Evolutionary conservation across 495 filamentous ascomycete genomes (phyloP).

Genomic region (Talaromyces adpressus): DNA sequence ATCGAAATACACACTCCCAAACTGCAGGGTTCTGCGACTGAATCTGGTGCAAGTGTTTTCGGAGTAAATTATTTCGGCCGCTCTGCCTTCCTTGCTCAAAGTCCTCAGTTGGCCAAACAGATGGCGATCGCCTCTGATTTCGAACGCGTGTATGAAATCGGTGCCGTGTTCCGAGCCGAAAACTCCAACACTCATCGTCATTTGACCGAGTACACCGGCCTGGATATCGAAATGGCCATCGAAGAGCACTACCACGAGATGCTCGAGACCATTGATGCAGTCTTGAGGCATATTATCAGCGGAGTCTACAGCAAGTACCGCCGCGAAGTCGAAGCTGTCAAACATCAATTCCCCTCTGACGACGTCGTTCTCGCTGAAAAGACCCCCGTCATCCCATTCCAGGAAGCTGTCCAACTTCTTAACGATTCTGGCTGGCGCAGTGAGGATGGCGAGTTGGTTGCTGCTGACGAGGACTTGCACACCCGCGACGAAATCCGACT

Average conservation of each 20-base stretch:
- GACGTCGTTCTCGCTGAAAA: constrained; percentile 72
- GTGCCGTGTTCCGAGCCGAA: constrained; percentile 86
- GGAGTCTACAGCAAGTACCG: constrained; percentile 58
- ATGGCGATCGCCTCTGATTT: constrained; percentile 87
- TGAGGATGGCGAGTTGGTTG: constrained; percentile 63
- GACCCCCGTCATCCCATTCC: constrained; percentile 75
- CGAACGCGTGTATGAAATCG: constrained; percentile 81
- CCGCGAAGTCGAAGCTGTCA: constrained; percentile 62
- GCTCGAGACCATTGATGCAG: constrained; percentile 63
- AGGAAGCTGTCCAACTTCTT: constrained; percentile 71
- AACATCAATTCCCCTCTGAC: constrained; percentile 58
- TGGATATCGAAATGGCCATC: constrained; percentile 96
- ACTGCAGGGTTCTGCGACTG: constrained; percentile 79
- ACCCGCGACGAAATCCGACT: constrained; percentile 85
- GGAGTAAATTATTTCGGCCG: constrained; percentile 78
- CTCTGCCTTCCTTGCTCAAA: constrained; percentile 78
- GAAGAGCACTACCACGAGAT: constrained; percentile 86
- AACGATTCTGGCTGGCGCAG: constrained; percentile 73
- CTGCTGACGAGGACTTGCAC: constrained; percentile 67
- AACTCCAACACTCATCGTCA: constrained; percentile 93
- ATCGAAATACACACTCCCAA: constrained; percentile 87
- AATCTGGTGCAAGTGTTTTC: constrained; percentile 91
- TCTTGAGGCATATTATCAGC: constrained; percentile 76
- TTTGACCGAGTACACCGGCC: constrained; percentile 91
- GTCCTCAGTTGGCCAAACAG: constrained; percentile 91